These are phyloP conservation scores for Syzygium syzygioides DNA, from an alignment of 441 rosid genomes.

Conservation along the genomic window DNA sequence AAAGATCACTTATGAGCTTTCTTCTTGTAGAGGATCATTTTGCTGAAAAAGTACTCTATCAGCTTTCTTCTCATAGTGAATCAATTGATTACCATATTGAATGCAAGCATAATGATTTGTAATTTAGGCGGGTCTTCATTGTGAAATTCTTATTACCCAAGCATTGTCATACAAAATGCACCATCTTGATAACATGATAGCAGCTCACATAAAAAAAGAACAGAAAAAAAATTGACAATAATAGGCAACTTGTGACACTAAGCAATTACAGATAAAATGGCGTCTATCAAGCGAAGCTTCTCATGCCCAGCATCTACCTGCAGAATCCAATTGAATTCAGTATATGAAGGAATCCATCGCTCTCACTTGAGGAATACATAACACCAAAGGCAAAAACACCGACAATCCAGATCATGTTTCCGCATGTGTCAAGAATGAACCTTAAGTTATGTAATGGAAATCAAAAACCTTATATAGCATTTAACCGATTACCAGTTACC, in stretches of 20 bases:
- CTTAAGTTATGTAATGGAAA: not conserved
- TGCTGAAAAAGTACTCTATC: not conserved
- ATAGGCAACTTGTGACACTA: not conserved
- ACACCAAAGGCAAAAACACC: no score
- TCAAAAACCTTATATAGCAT: not conserved
- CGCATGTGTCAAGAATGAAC: not conserved
- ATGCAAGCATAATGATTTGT: not conserved
- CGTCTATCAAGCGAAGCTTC: not conserved
- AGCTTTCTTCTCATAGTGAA: not conserved
- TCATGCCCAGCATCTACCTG: not conserved
- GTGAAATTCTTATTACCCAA: no score
- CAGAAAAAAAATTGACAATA: not conserved
- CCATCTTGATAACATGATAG: not conserved
- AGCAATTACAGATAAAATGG: not conserved
- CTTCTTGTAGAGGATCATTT: not conserved
- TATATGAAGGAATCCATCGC: not conserved
- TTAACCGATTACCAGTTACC: slow-evolving; percentile 21
- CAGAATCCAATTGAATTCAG: not conserved
- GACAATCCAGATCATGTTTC: not conserved
- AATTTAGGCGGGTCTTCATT: no score
- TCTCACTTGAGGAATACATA: no score
- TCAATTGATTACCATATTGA: not conserved
- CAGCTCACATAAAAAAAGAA: not conserved
- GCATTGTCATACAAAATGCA: not conserved
- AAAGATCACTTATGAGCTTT: not conserved